Percentiles rank a stretch among this genome's conserved stretches.
Conservation (phyloP, 768 basidiomycete species). For the Naganishia kalamii region DNA sequence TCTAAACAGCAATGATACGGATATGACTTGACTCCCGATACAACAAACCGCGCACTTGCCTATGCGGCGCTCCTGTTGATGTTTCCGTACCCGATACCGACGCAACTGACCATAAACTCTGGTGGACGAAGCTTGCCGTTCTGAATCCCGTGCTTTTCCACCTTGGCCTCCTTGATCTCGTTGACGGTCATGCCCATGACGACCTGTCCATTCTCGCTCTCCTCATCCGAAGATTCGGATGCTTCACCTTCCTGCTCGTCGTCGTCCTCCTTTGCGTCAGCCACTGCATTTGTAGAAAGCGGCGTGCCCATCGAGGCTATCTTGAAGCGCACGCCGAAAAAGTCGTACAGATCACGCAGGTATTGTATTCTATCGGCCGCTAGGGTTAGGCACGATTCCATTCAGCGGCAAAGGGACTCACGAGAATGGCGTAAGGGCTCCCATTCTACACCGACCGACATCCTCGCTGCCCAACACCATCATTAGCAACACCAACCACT, state of each 20-base stretch:
- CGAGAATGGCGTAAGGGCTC: constrained; percentile 74
- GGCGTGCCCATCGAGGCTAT: constrained; percentile 51
- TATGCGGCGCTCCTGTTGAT: constrained; percentile 50
- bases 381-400: constrained; percentile 26
- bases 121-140: constrained; percentile 29
- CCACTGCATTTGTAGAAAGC: background rate
- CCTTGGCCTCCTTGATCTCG: constrained; percentile 49
- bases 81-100: constrained; percentile 87
- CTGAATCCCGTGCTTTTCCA: constrained; percentile 41
- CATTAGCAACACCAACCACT: constrained; percentile 73
- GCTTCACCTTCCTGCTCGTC: constrained; percentile 17
- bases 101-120: constrained; percentile 77
- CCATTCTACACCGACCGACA: constrained; percentile 81
- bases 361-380: constrained; percentile 69
- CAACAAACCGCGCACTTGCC: background rate
- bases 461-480: constrained; percentile 98
- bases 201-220: constrained; percentile 24
- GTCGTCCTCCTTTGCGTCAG: constrained; percentile 13
- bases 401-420: constrained; percentile 48
- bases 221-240: constrained; percentile 21
- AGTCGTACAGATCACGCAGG: constrained; percentile 68
- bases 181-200: constrained; percentile 15
- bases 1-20: too few species aligned
- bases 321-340: constrained; percentile 92
- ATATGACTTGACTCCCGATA: too few species aligned